Conservation (phyloP, 768 basidiomycete species). For the Podaxis pistillaris region DNA sequence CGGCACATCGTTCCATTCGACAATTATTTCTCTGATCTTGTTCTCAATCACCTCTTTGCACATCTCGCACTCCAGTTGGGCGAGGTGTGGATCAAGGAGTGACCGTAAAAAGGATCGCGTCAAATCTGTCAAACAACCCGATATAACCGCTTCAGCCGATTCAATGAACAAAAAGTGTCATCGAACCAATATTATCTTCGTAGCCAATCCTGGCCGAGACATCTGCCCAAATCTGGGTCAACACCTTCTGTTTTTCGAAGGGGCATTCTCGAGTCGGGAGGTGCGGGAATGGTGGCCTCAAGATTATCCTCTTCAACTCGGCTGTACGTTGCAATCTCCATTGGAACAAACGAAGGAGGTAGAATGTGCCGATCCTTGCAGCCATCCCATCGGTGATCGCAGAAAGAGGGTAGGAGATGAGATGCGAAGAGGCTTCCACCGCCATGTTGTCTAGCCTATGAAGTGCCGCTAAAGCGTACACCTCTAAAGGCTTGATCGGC, state of each 20-base stretch:
- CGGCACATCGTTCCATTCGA: neutral
- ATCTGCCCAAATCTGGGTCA: constrained; percentile 11
- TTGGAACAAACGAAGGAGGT: constrained; percentile 15
- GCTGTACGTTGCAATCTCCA: constrained; percentile 8
- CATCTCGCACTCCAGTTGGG: neutral
- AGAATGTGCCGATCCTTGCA: constrained; percentile 13
- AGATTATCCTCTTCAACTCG: constrained; percentile 12
- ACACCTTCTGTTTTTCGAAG: constrained; percentile 7
- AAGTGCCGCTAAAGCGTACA: constrained; percentile 18
- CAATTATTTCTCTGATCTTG: constrained; percentile 9
- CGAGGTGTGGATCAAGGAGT: neutral
- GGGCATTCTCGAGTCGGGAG: constrained; percentile 12
- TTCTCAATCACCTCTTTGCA: constrained; percentile 15
- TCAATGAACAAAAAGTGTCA: neutral
- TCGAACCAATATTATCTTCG: neutral
- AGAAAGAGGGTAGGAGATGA: constrained; percentile 13
- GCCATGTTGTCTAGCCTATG: constrained; percentile 16
- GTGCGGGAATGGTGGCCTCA: constrained; percentile 12
- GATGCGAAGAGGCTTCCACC: constrained; percentile 11
- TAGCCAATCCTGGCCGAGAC: neutral
- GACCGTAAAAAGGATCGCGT: neutral
- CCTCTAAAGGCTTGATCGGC: constrained; percentile 11
- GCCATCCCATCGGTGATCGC: constrained; percentile 15
- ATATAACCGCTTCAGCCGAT: neutral
- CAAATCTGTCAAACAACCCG: neutral